A percentile compares a stretch with the other conserved stretches of the same genome.
These are phyloP conservation scores for Umbellularia californica DNA, from an alignment of 164 flowering plant genomes.

Conservation along the genomic window DNA sequence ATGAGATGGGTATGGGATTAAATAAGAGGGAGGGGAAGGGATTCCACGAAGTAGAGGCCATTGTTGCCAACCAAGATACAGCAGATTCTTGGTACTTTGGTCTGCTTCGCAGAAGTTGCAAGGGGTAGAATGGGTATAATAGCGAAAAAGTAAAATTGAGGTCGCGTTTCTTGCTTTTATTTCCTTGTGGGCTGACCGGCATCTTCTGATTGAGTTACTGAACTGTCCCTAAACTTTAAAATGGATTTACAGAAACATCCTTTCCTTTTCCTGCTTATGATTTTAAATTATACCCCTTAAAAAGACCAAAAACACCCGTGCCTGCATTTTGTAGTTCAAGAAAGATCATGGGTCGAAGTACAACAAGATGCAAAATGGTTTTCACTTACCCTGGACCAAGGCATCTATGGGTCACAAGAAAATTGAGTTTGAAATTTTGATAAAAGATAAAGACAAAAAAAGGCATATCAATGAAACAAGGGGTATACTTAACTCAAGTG, in stretches of 20 bases:
- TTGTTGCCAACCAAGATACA: not conserved
- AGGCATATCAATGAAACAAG: too few relatives aligned
- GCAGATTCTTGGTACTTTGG: not conserved
- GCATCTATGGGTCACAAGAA: too few relatives aligned
- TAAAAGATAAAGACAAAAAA: too few relatives aligned
- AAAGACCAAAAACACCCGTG: not conserved
- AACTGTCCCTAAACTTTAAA: not conserved
- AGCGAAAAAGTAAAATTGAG: not conserved
- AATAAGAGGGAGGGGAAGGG: not conserved
- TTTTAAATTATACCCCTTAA: not conserved
- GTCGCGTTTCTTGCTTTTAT: not conserved
- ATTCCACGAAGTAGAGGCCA: slow-evolving; percentile 2
- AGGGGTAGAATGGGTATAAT: not conserved
- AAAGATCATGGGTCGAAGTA: not conserved
- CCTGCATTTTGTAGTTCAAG: too few relatives aligned
- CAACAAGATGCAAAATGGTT: too few relatives aligned
- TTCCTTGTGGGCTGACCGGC: not conserved
- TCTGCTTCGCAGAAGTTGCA: slow-evolving; percentile 1
- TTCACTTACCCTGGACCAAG: too few relatives aligned
- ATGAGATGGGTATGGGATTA: not conserved
- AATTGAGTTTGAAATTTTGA: too few relatives aligned
- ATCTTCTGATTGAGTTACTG: not conserved
- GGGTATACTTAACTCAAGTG: not conserved
- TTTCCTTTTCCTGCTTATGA: not conserved
- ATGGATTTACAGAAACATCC: not conserved